These are phyloP conservation scores for Acanthamoeba royreba DNA, from an alignment of 208 protist species.

Conservation along the genomic window DNA sequence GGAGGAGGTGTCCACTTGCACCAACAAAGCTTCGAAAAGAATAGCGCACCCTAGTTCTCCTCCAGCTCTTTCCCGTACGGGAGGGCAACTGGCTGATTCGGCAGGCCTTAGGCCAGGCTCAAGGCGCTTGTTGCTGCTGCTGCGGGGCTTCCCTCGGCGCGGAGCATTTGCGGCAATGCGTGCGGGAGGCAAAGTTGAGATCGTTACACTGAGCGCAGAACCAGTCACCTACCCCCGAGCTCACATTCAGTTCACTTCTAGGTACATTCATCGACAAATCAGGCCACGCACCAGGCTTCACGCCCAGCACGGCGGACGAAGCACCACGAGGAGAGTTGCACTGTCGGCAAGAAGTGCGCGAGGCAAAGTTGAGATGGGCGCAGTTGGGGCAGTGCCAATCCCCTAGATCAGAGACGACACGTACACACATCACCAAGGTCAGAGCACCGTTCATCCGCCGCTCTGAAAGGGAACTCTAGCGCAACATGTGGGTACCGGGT, in stretches of 20 bases:
- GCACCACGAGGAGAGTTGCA: not conserved
- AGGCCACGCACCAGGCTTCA: constrained; percentile 36
- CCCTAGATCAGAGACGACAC: not conserved
- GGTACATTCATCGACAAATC: too few species aligned
- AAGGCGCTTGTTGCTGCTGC: not conserved
- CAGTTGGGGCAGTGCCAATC: constrained; percentile 46
- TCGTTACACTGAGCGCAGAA: constrained; percentile 29
- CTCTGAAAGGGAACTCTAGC: not conserved
- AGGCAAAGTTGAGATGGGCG: constrained; percentile 37
- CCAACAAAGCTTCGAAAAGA: too few species aligned
- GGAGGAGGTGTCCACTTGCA: too few species aligned
- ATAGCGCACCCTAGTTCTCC: too few species aligned
- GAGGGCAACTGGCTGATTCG: not conserved
- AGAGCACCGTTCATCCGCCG: not conserved
- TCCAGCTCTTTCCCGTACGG: not conserved
- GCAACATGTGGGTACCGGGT: not conserved
- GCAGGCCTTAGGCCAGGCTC: too few species aligned
- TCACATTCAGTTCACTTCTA: too few species aligned
- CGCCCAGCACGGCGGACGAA: not conserved
- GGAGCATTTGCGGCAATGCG: constrained; percentile 13
- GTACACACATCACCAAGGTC: not conserved
- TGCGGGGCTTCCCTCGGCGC: not conserved
- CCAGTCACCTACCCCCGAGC: not conserved
- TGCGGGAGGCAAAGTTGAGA: constrained; percentile 29
- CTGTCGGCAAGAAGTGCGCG: constrained; percentile 12